These are phyloP conservation scores for Raffaelea arxii DNA, from an alignment of 2,329 filamentous ascomycete species.

Conservation along the genomic window DNA sequence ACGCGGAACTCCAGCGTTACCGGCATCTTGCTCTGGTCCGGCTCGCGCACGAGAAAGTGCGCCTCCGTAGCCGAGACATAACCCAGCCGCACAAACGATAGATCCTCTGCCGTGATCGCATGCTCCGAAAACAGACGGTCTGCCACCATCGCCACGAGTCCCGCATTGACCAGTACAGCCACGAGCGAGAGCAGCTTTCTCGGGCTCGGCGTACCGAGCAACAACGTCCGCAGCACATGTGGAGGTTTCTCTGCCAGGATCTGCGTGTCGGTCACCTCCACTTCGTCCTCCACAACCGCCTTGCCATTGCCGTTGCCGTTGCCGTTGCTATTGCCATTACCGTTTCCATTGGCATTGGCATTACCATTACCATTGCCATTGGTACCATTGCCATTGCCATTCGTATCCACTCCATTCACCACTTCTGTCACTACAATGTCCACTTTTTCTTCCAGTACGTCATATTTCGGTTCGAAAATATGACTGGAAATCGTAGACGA, in stretches of 20 bases:
- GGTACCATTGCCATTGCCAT: constrained; percentile 18
- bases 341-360: constrained; percentile 24
- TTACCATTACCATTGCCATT: constrained; percentile 23
- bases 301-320: constrained; percentile 23
- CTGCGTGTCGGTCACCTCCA: constrained; percentile 56
- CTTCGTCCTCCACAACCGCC: constrained; percentile 33
- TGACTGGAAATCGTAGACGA: constrained; percentile 53
- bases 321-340: constrained; percentile 22
- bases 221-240: constrained; percentile 52
- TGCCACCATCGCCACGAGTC: constrained; percentile 57
- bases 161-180: constrained; percentile 63
- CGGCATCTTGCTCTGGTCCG: constrained; percentile 64
- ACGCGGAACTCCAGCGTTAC: constrained; percentile 59
- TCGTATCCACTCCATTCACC: constrained; percentile 18
- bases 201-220: constrained; percentile 68
- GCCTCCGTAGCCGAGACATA: constrained; percentile 76
- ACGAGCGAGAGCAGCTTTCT: constrained; percentile 55
- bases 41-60: constrained; percentile 76
- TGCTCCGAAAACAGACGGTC: constrained; percentile 73
- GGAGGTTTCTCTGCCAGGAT: constrained; percentile 47
- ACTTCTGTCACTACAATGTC: constrained; percentile 45
- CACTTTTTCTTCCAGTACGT: constrained; percentile 51
- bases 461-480: constrained; percentile 44
- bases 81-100: constrained; percentile 80
- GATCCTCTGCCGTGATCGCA: constrained; percentile 59